phyloP scores from a whole-genome alignment of 164 flowering plant species.

The Santalum album region DNA sequence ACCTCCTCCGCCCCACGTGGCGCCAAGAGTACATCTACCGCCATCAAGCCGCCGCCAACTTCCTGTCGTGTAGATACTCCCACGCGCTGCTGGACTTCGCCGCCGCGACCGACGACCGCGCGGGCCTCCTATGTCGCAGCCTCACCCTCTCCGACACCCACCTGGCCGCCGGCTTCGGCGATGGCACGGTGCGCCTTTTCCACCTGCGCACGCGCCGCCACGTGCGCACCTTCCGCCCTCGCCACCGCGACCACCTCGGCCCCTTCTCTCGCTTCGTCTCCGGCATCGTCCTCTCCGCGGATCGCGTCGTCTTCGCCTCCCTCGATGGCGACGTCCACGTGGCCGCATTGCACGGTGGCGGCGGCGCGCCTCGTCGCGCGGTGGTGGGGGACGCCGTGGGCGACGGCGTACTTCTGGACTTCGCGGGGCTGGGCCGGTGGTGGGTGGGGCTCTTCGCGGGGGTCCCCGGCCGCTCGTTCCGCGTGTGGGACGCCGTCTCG shows the following conservation, averaged over 20 bases:
- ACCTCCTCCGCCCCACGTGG: conserved; percentile 49
- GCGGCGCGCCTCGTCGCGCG: conserved; percentile 26
- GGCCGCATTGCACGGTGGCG: conserved; percentile 14
- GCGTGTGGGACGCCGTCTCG: conserved; percentile 51
- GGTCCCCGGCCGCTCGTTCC: conserved; percentile 64
- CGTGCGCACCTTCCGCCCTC: conserved; percentile 40
- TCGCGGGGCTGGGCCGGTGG: conserved; percentile 50
- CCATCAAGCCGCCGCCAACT: conserved; percentile 56
- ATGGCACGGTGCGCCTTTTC: conserved; percentile 72
- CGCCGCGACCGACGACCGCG: conserved; percentile 16
- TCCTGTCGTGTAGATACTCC: conserved; percentile 23
- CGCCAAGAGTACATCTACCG: conserved; percentile 52
- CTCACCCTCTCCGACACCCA: conserved; percentile 54
- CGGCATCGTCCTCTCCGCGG: conserved; percentile 43
- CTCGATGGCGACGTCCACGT: conserved; percentile 67
- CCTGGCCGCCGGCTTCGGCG: conserved; percentile 72
- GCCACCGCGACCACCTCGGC: conserved; percentile 49
- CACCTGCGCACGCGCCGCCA: conserved; percentile 36
- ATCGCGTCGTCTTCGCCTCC: conserved; percentile 56
- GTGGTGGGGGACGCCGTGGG: conserved; percentile 41
- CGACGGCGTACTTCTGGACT: conserved; percentile 65
- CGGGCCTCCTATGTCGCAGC: conserved; percentile 49
- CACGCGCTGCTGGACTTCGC: conserved; percentile 38
- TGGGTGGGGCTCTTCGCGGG: conserved; percentile 93
- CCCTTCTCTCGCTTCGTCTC: conserved; percentile 57